A percentile compares a stretch with the other conserved stretches of the same genome.
Evolutionary conservation across 179 eudicot genomes (phyloP).

Genomic region (Beta lomatogona): DNA sequence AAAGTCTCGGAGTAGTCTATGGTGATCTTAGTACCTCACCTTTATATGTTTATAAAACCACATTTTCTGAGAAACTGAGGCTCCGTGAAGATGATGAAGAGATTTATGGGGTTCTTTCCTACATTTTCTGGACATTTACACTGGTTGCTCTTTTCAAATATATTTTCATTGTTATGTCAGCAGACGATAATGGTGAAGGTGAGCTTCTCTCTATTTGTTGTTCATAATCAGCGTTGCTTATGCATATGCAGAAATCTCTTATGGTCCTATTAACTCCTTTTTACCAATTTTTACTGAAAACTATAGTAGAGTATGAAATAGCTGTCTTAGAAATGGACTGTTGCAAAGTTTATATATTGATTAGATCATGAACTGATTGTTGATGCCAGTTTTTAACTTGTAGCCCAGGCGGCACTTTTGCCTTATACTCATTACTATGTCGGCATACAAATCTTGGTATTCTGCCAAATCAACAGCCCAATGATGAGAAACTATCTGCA

Average conservation of each 20-base stretch:
- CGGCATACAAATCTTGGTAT: slow-evolving; percentile 61
- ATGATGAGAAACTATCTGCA: slow-evolving; percentile 53
- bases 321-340: neutral
- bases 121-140: slow-evolving; percentile 54
- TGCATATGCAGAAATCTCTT: neutral
- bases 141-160: slow-evolving; percentile 45
- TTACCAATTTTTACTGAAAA: neutral
- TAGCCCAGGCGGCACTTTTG: slow-evolving; percentile 75
- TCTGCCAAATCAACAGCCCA: slow-evolving; percentile 36
- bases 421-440: slow-evolving; percentile 61
- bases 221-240: neutral
- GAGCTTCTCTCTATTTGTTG: neutral
- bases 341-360: neutral
- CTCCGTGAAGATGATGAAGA: slow-evolving; percentile 54
- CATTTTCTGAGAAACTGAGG: slow-evolving; percentile 49
- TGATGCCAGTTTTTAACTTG: slow-evolving; percentile 26
- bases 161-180: slow-evolving; percentile 50
- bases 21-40: slow-evolving; percentile 62
- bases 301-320: neutral
- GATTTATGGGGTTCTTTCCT: slow-evolving; percentile 51
- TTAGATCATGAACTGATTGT: slow-evolving; percentile 8
- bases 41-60: slow-evolving; percentile 55
- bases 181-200: slow-evolving; percentile 60
- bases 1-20: slow-evolving; percentile 58
- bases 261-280: neutral